Conservation (phyloP, 805 yeast genomes). For the Metschnikowia lachancei region DNA sequence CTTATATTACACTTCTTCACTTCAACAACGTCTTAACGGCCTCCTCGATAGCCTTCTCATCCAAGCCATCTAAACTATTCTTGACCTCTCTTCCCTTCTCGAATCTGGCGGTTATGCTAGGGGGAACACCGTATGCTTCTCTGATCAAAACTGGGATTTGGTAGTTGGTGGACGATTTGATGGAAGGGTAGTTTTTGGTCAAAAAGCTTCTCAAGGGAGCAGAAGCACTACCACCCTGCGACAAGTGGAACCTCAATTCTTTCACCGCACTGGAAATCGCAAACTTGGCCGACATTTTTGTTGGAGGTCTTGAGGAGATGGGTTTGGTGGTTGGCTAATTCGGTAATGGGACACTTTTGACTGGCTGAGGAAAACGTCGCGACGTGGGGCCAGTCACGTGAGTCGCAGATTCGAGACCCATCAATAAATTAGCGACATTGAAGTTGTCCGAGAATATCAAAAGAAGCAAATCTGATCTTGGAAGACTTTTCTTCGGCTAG, state of each 20-base stretch:
- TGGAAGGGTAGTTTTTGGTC: constrained; percentile 58
- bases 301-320: background rate
- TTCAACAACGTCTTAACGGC: constrained; percentile 42
- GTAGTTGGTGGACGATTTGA: constrained; percentile 57
- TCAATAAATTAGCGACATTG: too few relatives aligned
- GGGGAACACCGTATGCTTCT: constrained; percentile 71
- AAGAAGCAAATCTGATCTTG: too few relatives aligned
- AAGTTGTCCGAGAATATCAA: too few relatives aligned
- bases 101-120: constrained; percentile 67
- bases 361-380: constrained; percentile 18
- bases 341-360: constrained; percentile 13
- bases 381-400: constrained; percentile 10
- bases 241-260: constrained; percentile 79
- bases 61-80: constrained; percentile 47
- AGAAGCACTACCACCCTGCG: constrained; percentile 75
- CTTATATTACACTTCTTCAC: constrained; percentile 11
- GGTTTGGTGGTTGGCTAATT: background rate
- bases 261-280: constrained; percentile 56
- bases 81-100: constrained; percentile 24
- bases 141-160: constrained; percentile 72
- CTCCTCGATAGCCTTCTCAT: constrained; percentile 42
- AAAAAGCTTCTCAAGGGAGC: constrained; percentile 64
- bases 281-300: constrained; percentile 37
- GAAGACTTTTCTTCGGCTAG: too few relatives aligned
- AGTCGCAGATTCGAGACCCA: background rate